Evolutionary conservation across 768 basidiomycete species (phyloP), one percentile per base, ranked within the genome.

Genomic region (Termitomyces titanicus): DNA sequence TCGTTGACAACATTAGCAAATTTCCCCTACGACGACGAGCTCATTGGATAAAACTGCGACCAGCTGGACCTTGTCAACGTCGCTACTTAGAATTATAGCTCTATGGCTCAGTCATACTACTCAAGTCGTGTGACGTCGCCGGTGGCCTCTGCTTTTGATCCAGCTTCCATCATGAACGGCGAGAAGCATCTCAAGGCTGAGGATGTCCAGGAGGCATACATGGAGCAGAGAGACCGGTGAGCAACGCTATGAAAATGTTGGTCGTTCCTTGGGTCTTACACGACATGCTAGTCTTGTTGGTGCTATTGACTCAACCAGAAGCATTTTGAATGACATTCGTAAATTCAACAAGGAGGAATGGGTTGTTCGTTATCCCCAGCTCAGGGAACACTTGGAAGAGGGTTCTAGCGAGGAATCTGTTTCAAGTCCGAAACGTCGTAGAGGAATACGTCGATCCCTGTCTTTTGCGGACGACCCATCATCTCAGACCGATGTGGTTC

Each of bases 331-430:
- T 47, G 88, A 88, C 63, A 72, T 98, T 20, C 81, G 83, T 47
- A 74, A 75, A 48, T 97, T 96, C 77, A 97, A 91, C 74, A 86
- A 86, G 72, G 76, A 84, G 37, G 81, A 89, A 60, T 97, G 93
- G 94, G 81, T 90, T 24, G 84, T 98, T 15, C 77, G 92, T 55
- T 98, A 98, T 70, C 95, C 95, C 51, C 81, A 82, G 65, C 74
- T 94, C 53, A 73, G 76, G 29, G 79, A 84, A 51, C 75, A 80
- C 25, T 61, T 65, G 7, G 25, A 53, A 27, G 60, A 65, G 29
- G 66, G 63, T 17, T 22, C 70, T 1, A 62, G 58, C 13, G 61
- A 70, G 2, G 63, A 70, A 18, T 51, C 68, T 11, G n/a, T 67
- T 12, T 47, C 72, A 1, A 62, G 70, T 58, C 56, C 70, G 20